Conservation (phyloP, 2,329 filamentous ascomycete genomes). For the Penicillium sp. region DNA sequence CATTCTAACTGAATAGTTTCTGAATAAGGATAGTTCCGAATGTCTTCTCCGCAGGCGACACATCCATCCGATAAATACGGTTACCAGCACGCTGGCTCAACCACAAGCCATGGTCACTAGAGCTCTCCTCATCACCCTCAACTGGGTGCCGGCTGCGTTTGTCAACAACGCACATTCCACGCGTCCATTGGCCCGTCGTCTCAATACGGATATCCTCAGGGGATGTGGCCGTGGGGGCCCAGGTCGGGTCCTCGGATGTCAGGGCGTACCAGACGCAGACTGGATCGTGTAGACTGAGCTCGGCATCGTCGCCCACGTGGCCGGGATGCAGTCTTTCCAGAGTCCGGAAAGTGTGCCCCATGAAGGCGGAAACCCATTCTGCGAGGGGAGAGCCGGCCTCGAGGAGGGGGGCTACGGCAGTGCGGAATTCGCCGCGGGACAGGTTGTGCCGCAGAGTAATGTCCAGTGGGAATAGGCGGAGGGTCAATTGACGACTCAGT, state of each 20-base stretch:
- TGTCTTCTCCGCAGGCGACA: constrained; percentile 68
- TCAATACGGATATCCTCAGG: constrained; percentile 88
- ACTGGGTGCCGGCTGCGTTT: constrained; percentile 59
- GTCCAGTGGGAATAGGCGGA: constrained; percentile 77
- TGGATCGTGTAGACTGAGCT: constrained; percentile 76
- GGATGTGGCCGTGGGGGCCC: constrained; percentile 55
- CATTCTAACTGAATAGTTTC: constrained; percentile 18
- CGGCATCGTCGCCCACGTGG: constrained; percentile 55
- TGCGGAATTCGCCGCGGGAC: constrained; percentile 64
- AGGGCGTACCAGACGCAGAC: constrained; percentile 80
- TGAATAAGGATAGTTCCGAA: constrained; percentile 71
- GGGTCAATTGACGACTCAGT: constrained; percentile 67
- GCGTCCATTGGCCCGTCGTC: constrained; percentile 90
- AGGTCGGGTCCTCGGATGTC: constrained; percentile 51
- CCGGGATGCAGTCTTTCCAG: constrained; percentile 68
- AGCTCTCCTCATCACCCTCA: constrained; percentile 60
- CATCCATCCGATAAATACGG: constrained; percentile 74
- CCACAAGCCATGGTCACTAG: constrained; percentile 79
- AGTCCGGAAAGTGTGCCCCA: constrained; percentile 72
- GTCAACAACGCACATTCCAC: constrained; percentile 89
- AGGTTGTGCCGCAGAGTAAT: constrained; percentile 76
- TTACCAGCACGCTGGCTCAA: constrained; percentile 76
- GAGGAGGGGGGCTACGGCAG: constrained; percentile 61
- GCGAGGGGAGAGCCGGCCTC: constrained; percentile 73
- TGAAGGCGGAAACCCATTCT: constrained; percentile 74